Evolutionary conservation across 306 rosid genomes (phyloP), one percentile per base, ranked within the genome.

Genomic region (Dryas drummondii): DNA sequence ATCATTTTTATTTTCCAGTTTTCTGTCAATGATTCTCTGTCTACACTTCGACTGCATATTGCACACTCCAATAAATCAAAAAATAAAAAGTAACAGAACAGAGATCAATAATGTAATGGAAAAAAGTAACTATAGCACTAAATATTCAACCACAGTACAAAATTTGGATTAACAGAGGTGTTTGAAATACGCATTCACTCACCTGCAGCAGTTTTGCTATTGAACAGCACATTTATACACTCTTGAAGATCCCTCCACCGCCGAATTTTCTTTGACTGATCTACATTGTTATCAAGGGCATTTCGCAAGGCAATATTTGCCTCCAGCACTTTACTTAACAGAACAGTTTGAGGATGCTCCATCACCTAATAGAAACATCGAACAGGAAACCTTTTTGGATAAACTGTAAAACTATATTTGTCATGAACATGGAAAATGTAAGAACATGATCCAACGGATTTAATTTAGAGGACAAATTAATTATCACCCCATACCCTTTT

Each of bases 341-440:
- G 78, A 71, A 87, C 86, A 68, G 98, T 91, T 77, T 90, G 98
- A 80, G 98, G 89, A 82, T 94, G 97, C 78, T 91, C 97, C 91
- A 80, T 86, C 66, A 91, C 91, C 98, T 94, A 81, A 61, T 76
- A 61, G 57, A 81, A 71, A 71, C 74, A 80, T 66, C 76, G 47
- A 67, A 32, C 61, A 60, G 37, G 53, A 37, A 54, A 77, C 37
- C 37, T 1, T 32, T 32, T 32, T 22, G 46, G 7, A 32, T 32
- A 32, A 32, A 32, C 3, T 32, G 15, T 61, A 41, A 59, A 12
- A 54, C 26, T 5, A 19, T 52, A 14, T 19, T 50, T 60, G 70
- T 40, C 26, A 61, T 46, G 52, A 57, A 49, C 79, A 76, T 68
- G 47, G 52, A 45, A 82, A 82, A 79, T 58, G 68, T 40, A 53